Base-by-base conservation (phyloP, 331 rosid species). In the Cucumis variabilis region DNA sequence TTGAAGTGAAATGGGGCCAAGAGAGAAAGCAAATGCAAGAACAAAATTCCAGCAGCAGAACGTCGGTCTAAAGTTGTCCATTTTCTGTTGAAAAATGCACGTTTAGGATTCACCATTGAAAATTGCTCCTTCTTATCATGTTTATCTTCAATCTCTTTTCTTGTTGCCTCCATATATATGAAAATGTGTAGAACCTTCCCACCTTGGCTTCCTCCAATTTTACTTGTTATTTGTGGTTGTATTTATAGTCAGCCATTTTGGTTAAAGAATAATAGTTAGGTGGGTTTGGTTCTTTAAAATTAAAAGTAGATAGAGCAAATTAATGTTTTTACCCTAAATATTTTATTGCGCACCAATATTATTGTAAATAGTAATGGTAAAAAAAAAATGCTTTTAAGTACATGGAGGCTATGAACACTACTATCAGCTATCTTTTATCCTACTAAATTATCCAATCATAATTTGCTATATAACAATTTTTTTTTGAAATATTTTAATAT, bases 51-150 rank as follows among this genome's bases (percentile, higher is more conserved):
- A 65, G 20, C 86, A 82, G 86, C 86, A 11, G 73, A 12, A 19
- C 86, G 86, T 82, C n/a, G 66, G 4, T 82, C 86, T 33, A 82
- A 82, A 16, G 44, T 37, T 30, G 86, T 82, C 86, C 86, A 82
- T 62, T 21, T 82, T 41, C 73, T 82, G 12, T 14, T 51, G 13
- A 23, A 23, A 4, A 46, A 75, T 3, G 30, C 30, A 0, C 20
- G 28, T 75, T 24, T 41, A 53, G 82, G 60, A 10, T 46, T 75
- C 62, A 46, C 20, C 30, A 41, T 3, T 24, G 37, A 33, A 33
- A 33, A 33, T 33, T 33, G 37, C 37, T 33, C 4, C 37, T 78
- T 78, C 83, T 6, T 25, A 78, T 50, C 14, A 16, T 14, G 1
- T 25, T 48, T 78, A 78, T 78, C 83, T 48, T 78, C 65, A 2